Conservation (phyloP, 352 stramenopile species). For the Pythium phragmitis region DNA sequence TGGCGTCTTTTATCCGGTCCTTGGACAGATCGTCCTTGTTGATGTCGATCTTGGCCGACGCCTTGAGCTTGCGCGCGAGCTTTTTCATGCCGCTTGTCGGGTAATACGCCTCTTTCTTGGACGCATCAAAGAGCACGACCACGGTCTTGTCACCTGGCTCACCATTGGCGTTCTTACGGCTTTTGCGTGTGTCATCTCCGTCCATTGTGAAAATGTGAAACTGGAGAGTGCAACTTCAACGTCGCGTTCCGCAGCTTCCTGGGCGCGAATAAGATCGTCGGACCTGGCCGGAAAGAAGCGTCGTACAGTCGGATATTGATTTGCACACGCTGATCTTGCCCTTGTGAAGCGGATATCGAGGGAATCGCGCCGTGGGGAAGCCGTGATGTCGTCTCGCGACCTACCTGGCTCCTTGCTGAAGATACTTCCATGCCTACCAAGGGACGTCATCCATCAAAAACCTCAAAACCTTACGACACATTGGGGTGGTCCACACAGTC, state of each 20-base stretch:
- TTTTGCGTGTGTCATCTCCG: constrained; percentile 11
- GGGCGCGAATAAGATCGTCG: background rate
- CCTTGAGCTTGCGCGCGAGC: constrained; percentile 89
- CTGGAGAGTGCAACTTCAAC: constrained; percentile 14
- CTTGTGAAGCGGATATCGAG: background rate
- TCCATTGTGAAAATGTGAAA: constrained; percentile 15
- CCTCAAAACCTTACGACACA: constrained; percentile 18
- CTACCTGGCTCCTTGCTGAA: background rate
- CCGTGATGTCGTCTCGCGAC: background rate
- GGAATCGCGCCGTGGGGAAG: background rate
- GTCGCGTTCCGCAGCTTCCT: background rate
- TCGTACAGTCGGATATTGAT: background rate
- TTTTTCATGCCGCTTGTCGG: constrained; percentile 92
- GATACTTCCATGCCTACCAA: constrained; percentile 17
- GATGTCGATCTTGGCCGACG: constrained; percentile 86
- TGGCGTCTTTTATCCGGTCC: constrained; percentile 86
- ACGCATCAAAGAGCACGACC: constrained; percentile 88
- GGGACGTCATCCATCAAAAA: constrained; percentile 22
- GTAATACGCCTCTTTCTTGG: constrained; percentile 93
- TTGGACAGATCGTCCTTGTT: constrained; percentile 94
- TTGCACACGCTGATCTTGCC: background rate
- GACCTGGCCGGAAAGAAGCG: background rate
- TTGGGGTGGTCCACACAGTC: constrained; percentile 11
- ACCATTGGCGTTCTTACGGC: constrained; percentile 14
- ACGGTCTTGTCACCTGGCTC: constrained; percentile 22